A percentile compares a stretch with the other conserved stretches of the same genome.
phyloP scores from a whole-genome alignment of 192 early-diverging fungal species.

The Diversispora epigaea region DNA sequence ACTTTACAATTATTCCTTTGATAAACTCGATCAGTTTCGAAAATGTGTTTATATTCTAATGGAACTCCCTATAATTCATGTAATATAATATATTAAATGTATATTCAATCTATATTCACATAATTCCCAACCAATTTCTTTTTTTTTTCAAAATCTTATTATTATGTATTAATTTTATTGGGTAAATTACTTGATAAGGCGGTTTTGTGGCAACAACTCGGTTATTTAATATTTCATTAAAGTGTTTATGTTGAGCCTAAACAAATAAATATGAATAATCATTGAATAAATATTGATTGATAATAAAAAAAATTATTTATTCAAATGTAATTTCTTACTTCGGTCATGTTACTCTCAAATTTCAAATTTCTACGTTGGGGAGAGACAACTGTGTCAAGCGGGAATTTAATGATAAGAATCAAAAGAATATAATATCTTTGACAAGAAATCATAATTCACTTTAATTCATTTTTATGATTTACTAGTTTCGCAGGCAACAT shows the following conservation, averaged over 20 bases:
- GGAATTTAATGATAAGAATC: slow-evolving; percentile 32
- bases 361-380: slow-evolving; percentile 43
- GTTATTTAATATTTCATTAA: slow-evolving; percentile 81
- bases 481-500: slow-evolving; percentile 66
- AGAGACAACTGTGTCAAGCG: slow-evolving; percentile 30
- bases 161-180: not conserved
- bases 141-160: not conserved
- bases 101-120: too few species aligned
- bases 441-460: not conserved
- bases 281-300: not conserved
- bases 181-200: slow-evolving; percentile 8
- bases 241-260: slow-evolving; percentile 76
- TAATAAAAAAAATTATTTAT: not conserved
- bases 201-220: slow-evolving; percentile 57
- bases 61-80: slow-evolving; percentile 44
- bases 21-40: slow-evolving; percentile 73
- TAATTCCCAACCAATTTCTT: too few species aligned
- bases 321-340: slow-evolving; percentile 35
- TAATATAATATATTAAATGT: not conserved
- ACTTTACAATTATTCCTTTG: slow-evolving; percentile 41
- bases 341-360: slow-evolving; percentile 86
- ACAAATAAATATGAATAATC: not conserved
- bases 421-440: slow-evolving; percentile 12
- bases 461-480: slow-evolving; percentile 20
- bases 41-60: slow-evolving; percentile 70